Evolutionary conservation across 2,329 filamentous ascomycete species (phyloP).

Genomic region (Helicocarpus griseus): DNA sequence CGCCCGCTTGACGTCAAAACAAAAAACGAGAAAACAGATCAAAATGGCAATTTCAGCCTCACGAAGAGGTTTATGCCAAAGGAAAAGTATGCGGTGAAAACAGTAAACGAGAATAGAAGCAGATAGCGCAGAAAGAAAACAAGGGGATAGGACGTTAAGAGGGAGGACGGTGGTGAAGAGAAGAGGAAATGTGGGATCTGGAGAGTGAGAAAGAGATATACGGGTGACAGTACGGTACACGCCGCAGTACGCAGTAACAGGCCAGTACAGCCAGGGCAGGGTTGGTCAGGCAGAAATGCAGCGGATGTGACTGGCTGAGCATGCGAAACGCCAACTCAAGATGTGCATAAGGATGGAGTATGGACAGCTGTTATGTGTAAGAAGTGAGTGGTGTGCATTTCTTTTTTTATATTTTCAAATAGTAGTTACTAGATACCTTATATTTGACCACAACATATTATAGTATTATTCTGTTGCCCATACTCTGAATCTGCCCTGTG

Average conservation of each 20-base stretch:
- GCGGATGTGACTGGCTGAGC: background rate
- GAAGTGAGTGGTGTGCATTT: too few relatives aligned
- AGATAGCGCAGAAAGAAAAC: background rate
- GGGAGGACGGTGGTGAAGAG: background rate
- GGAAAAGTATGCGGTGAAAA: background rate
- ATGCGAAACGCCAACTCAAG: background rate
- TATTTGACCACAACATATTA: too few relatives aligned
- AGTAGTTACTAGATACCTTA: too few relatives aligned
- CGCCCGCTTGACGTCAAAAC: background rate
- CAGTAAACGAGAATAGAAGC: slow-evolving; percentile 8
- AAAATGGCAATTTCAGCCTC: background rate
- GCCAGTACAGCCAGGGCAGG: background rate
- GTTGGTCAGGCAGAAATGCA: background rate
- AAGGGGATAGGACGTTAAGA: too few relatives aligned
- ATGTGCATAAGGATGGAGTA: too few relatives aligned
- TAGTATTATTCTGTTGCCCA: too few relatives aligned
- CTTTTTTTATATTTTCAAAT: too few relatives aligned
- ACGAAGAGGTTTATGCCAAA: slow-evolving; percentile 3
- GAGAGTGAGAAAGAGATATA: background rate
- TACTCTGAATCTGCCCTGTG: too few relatives aligned
- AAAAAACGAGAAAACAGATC: background rate
- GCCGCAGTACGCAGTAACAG: background rate
- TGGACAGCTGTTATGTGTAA: too few relatives aligned
- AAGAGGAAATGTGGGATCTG: background rate
- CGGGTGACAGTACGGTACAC: background rate